These are phyloP conservation scores for Pyrus bretschneideri DNA, from an alignment of 306 rosid species.

Conservation along the genomic window DNA sequence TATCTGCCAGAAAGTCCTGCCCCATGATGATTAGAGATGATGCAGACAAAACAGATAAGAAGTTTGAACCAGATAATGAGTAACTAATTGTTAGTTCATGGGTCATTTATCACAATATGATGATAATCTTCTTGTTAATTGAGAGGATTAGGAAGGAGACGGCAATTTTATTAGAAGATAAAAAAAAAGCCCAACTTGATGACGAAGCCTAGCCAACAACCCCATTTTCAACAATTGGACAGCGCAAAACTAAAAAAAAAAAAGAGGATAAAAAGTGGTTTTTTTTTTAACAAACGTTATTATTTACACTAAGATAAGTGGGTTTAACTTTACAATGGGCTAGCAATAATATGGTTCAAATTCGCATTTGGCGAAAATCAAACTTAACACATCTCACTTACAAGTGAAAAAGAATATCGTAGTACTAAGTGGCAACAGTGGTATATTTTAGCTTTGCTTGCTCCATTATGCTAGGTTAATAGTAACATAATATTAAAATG, in stretches of 20 bases:
- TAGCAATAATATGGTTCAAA: no score
- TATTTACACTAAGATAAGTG: no score
- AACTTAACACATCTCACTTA: no score
- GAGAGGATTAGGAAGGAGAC: constrained; percentile 19
- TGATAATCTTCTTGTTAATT: constrained; percentile 18
- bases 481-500: neutral
- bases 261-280: neutral
- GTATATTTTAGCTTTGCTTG: constrained; percentile 25
- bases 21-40: constrained; percentile 15
- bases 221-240: constrained; percentile 19
- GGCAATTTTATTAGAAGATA: constrained; percentile 4
- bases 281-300: no score
- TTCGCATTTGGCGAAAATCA: fast-evolving
- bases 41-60: constrained; percentile 17
- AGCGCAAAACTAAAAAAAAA: neutral
- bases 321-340: fast-evolving
- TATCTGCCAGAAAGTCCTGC: neutral
- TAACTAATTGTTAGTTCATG: constrained; percentile 37
- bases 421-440: neutral
- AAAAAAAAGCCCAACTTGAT: constrained; percentile 24
- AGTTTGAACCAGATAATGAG: constrained; percentile 20
- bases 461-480: constrained; percentile 21
- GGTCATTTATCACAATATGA: constrained; percentile 33
- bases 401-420: fast-evolving
- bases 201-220: constrained; percentile 66